A percentile compares a stretch with the other conserved stretches of the same genome.
Conservation (phyloP, 257 asterid species). For the Solanum appendiculatum region DNA sequence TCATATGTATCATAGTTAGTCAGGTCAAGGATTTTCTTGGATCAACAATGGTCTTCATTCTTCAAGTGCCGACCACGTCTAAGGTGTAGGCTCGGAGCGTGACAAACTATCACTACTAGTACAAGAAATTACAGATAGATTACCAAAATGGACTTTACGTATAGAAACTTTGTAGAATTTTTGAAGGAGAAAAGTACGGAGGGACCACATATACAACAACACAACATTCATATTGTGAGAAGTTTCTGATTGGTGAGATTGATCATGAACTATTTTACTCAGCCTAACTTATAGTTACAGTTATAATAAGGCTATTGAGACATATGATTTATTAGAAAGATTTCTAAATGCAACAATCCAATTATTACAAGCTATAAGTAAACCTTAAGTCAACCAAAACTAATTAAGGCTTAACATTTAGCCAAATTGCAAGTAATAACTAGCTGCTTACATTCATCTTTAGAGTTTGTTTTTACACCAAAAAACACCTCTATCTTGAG, state of each 20-base stretch:
- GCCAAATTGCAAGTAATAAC: background rate
- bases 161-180: background rate
- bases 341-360: background rate
- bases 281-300: background rate
- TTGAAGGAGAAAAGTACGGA: background rate
- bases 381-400: background rate
- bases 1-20: no score
- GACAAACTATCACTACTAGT: no score
- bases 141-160: no score
- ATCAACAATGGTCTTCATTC: no score
- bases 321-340: background rate
- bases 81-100: no score
- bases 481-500: background rate
- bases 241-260: background rate
- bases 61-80: no score
- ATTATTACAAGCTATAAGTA: background rate
- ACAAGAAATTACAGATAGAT: no score
- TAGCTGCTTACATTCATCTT: background rate
- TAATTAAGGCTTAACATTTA: background rate
- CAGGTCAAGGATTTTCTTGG: no score
- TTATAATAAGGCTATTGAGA: background rate
- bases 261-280: background rate
- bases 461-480: background rate
- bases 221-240: background rate
- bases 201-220: background rate